Conservation (phyloP, 148 eudicot genomes). For the Agrostemma githago region DNA sequence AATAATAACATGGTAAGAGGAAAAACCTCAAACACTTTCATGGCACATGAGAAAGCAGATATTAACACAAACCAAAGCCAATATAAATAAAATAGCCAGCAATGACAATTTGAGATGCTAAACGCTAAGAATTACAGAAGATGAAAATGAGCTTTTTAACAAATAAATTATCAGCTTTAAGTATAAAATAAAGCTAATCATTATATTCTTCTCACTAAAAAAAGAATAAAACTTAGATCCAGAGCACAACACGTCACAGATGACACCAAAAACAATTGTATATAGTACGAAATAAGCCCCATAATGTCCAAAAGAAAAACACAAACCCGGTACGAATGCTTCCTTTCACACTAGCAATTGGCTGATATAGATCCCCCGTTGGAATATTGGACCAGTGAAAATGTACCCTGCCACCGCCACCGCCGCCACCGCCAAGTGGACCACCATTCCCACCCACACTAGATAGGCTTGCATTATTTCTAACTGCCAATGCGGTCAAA, state of each 20-base stretch:
- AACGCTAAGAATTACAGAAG: conserved; percentile 6
- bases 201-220: not conserved
- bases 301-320: conserved; percentile 15
- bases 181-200: not conserved
- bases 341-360: conserved; percentile 76
- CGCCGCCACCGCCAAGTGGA: conserved; percentile 83
- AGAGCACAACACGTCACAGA: not conserved
- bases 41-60: not conserved
- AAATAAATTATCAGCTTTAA: not conserved
- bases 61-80: not conserved
- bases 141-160: not conserved
- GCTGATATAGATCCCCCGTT: conserved; percentile 89
- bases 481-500: conserved; percentile 41
- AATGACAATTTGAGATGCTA: not conserved
- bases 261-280: not conserved
- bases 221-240: not conserved
- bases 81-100: not conserved
- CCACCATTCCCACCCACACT: conserved; percentile 81
- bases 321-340: conserved; percentile 61
- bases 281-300: not conserved
- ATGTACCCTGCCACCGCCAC: conserved; percentile 92
- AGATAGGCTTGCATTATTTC: conserved; percentile 57
- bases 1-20: not conserved
- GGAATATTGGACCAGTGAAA: conserved; percentile 93
- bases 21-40: not conserved